Base-by-base conservation (phyloP, 331 rosid genomes). In the Arachis monticola region DNA sequence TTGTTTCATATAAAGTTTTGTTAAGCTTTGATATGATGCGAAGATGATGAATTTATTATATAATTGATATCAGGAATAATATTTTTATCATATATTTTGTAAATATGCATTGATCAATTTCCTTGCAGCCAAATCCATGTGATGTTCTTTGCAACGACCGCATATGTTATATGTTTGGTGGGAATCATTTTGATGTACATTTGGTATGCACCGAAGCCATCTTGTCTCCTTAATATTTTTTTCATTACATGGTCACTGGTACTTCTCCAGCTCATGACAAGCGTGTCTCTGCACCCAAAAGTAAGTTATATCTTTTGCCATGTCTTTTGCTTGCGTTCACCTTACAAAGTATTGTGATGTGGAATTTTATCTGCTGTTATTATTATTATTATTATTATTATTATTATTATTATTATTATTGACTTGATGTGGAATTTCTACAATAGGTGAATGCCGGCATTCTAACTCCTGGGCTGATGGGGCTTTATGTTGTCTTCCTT, bases 401-500 rank as follows among this genome's bases (percentile, higher is more conserved):
- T 35, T 35, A 2, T 35, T 35, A 35, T 35, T 35, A 4, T 35
- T 35, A 35, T 35, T 35, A 4, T 35, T 35, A 73, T 51, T 75
- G 73, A 69, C 72, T 78, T 70, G 40, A 22, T 70, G 67, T 74
- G n/a, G 53, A 48, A 8, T 48, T 48, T 48, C n/a, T 48, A 72
- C 67, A 80, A 87, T 82, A 95, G 99, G 93, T 95, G 69, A 88
- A 82, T 87, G 94, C 91, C 63, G 94, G 98, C 38, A 89, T 95
- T 80, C 88, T 95, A 83, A 79, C 91, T 60, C 98, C 99, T 2
- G 98, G 98, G 63, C 83, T 95, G 45, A 95, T 95, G 99, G 99
- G 99, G 66, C 99, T 95, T 53, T 95, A 95, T 74, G 88, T 95
- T 44, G 94, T 89, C 63, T 95, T 88, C 82, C 90, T 95, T 73